Conservation (phyloP, 148 eudicot species). For the Rhododendron ferrugineum region DNA sequence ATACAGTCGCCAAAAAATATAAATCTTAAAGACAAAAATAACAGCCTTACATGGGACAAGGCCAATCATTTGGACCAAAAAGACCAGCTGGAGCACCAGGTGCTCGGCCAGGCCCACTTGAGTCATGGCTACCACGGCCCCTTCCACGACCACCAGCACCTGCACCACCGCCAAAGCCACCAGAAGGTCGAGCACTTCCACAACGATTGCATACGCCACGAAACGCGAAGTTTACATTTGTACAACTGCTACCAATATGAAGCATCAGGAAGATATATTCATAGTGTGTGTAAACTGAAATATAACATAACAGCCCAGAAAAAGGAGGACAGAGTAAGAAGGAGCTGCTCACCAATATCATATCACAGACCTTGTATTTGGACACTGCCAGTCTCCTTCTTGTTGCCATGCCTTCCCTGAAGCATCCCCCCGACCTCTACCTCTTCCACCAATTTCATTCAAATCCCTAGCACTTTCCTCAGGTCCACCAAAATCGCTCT, state of each 20-base stretch:
- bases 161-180: constrained; percentile 61
- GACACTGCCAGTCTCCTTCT: constrained; percentile 97
- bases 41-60: constrained; percentile 89
- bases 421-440: constrained; percentile 79
- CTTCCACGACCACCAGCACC: constrained; percentile 85
- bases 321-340: constrained; percentile 39
- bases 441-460: constrained; percentile 59
- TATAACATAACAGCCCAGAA: constrained; percentile 8
- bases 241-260: constrained; percentile 59
- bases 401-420: constrained; percentile 90
- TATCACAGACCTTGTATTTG: constrained; percentile 99
- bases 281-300: background rate
- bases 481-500: constrained; percentile 31
- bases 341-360: constrained; percentile 97
- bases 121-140: constrained; percentile 72
- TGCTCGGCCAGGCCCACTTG: constrained; percentile 48
- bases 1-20: background rate
- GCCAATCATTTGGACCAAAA: constrained; percentile 98
- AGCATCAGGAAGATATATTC: constrained; percentile 22
- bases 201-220: constrained; percentile 99
- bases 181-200: constrained; percentile 96
- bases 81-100: constrained; percentile 69
- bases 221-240: constrained; percentile 91
- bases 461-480: constrained; percentile 42
- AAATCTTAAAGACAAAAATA: background rate